Conservation (phyloP, 306 rosid genomes). For the Cajanus cajan region DNA sequence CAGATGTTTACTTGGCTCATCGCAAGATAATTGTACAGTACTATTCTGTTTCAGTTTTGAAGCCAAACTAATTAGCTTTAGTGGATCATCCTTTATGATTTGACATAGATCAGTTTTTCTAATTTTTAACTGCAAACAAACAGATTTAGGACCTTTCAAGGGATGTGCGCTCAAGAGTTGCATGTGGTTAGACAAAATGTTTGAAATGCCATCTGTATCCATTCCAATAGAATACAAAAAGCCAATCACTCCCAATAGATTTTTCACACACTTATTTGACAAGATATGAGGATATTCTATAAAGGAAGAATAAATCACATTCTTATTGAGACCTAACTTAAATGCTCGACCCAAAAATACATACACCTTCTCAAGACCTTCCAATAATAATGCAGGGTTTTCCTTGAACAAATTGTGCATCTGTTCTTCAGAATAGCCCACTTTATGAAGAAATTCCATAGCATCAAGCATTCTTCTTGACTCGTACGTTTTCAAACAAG, state of each 20-base stretch:
- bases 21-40: conserved; percentile 4
- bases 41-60: conserved; percentile 39
- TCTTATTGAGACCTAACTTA: conserved; percentile 53
- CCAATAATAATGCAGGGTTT: conserved; percentile 55
- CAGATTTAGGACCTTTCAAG: conserved; percentile 58
- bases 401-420: conserved; percentile 51
- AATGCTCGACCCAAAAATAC: conserved; percentile 46
- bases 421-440: conserved; percentile 53
- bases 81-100: conserved; percentile 61
- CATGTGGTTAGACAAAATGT: conserved; percentile 46
- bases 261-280: conserved; percentile 40
- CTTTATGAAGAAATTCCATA: conserved; percentile 48
- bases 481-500: conserved; percentile 40
- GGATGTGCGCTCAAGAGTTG: conserved; percentile 41
- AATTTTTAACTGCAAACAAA: conserved; percentile 55
- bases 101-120: conserved; percentile 44
- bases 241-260: conserved; percentile 49
- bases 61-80: conserved; percentile 49
- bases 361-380: conserved; percentile 58
- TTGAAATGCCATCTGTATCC: conserved; percentile 51
- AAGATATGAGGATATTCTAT: conserved; percentile 50
- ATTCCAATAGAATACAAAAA: conserved; percentile 57
- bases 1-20: conserved; percentile 35
- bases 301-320: conserved; percentile 45
- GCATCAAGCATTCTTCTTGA: conserved; percentile 68